phyloP scores from a whole-genome alignment of 306 rosid genomes.

The Rubus idaeus region DNA sequence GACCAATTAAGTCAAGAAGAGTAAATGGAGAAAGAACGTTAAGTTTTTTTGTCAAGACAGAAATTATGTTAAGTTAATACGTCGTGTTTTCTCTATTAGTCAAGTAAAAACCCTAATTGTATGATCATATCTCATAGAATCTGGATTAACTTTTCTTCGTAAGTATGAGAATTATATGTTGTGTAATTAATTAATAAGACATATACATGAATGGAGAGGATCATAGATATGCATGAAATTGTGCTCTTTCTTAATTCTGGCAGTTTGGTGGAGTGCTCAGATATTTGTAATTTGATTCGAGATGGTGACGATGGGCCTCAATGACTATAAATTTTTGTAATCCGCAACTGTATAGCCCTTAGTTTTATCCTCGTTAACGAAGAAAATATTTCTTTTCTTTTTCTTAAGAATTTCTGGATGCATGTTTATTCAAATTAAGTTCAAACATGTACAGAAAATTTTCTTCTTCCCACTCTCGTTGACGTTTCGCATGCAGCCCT shows the following conservation, averaged over 20 bases:
- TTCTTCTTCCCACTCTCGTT: too few species aligned
- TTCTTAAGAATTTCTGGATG: background rate
- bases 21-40: too few species aligned
- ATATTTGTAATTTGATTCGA: slow-evolving; percentile 78
- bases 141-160: too few species aligned
- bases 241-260: background rate
- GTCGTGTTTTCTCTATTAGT: too few species aligned
- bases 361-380: background rate
- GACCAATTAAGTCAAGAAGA: too few species aligned
- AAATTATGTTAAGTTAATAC: too few species aligned
- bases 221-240: background rate
- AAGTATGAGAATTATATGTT: too few species aligned
- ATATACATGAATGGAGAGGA: too few species aligned
- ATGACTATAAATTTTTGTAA: background rate
- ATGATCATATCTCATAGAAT: too few species aligned
- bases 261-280: slow-evolving; percentile 97
- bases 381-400: background rate
- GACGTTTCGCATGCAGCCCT: background rate
- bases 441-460: background rate
- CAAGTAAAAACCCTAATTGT: too few species aligned
- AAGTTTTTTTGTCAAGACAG: too few species aligned
- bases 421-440: background rate
- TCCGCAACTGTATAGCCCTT: background rate
- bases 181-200: too few species aligned
- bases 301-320: slow-evolving; percentile 60